Base-by-base conservation (phyloP, 2,329 filamentous ascomycete species). In the Fusarium graminum region DNA sequence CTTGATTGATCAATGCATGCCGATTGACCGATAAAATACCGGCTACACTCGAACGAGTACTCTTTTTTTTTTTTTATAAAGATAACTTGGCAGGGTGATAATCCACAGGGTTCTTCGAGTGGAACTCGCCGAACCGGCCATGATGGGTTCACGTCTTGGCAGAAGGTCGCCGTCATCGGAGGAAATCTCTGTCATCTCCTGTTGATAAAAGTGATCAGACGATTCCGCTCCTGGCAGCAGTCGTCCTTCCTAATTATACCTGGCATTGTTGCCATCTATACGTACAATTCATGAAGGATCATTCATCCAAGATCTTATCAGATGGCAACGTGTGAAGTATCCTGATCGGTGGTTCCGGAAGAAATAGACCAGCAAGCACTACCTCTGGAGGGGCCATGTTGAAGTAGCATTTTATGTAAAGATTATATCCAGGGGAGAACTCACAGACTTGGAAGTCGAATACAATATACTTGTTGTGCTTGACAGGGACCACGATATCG, bases 231-330 rank as follows among this genome's bases (percentile, higher is more conserved):
- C 25, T 28, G n/a, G 17, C 30, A 34, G 16, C 4, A 34, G 30
- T 14, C 13, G 7, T 13, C 7, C 12, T 14, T 6, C 16, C 7
- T n/a, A 16, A 41, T 13, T 28, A 28, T 22, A 10, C 10, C 22
- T 40, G 34, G 3, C 19, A 41, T 34, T 4, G 7, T n/a, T 26
- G 11, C 12, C 30, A 7, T 38, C 39, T 25, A 19, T 12, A 16
- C 19, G 9, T 9, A 43, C 13, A 13, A 25, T 41, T 19, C 4
- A 36, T 10, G 42, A 34, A 26, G 28, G n/a, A 59, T 55, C 39
- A 22, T 45, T 54, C 47, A 39, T 22, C 54, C 57, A 60, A 38
- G 42, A 61, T 61, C 41, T 61, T 61, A 47, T 55, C 56, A 55
- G 56, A 61, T 55, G 41, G 16, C 53, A 32, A 41, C 32, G 19